Evolutionary conservation across 768 basidiomycete genomes (phyloP).

Genomic region (Leccinum subtestaceum): DNA sequence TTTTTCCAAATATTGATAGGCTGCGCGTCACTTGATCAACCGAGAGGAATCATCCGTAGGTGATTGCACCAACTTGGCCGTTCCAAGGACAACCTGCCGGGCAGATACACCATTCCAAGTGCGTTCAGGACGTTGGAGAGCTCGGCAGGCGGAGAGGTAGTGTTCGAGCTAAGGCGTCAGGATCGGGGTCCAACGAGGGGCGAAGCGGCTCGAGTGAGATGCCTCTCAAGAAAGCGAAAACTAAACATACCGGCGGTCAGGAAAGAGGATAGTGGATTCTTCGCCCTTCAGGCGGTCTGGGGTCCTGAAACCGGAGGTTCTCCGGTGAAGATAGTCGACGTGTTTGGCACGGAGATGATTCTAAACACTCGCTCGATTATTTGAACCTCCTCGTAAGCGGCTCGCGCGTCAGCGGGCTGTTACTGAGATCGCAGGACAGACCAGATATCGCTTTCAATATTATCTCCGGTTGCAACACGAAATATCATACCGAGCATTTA

Average conservation of each 20-base stretch:
- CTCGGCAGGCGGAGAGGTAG: not conserved
- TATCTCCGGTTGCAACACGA: not conserved
- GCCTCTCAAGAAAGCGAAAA: not conserved
- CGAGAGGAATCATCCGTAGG: not conserved
- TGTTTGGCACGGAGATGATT: not conserved
- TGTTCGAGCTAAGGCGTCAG: not conserved
- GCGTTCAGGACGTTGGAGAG: not conserved
- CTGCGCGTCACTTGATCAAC: not conserved
- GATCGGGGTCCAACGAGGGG: not conserved
- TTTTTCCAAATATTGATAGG: not conserved
- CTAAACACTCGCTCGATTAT: not conserved
- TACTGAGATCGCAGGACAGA: not conserved
- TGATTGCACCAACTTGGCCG: not conserved
- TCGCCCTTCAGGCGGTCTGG: not conserved
- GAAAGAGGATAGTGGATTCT: not conserved
- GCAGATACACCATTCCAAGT: not conserved
- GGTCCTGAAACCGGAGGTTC: not conserved
- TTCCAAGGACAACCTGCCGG: not conserved
- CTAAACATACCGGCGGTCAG: not conserved
- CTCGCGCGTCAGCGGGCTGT: not conserved
- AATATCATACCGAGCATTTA: not conserved
- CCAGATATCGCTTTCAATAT: not conserved
- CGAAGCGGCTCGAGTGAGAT: not conserved
- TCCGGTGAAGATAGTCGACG: not conserved
- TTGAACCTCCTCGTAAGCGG: not conserved